Evolutionary conservation across 164 flowering plant genomes (phyloP).

Genomic region (Chloranthus sessilifolius): DNA sequence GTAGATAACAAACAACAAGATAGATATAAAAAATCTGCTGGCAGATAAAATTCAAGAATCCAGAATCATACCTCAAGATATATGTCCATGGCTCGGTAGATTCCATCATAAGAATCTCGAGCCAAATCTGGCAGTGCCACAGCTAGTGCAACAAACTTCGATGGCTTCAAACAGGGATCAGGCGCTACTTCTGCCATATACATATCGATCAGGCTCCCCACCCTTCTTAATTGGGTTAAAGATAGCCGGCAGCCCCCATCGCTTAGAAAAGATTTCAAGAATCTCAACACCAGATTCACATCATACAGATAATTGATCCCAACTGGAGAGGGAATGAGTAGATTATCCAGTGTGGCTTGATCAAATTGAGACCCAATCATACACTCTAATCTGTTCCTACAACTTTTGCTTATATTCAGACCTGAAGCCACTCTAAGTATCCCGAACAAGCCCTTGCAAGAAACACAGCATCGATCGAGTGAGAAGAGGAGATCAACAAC

Average conservation of each 20-base stretch:
- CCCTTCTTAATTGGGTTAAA: slow-evolving; percentile 33
- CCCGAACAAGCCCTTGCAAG: slow-evolving; percentile 55
- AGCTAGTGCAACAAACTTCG: slow-evolving; percentile 51
- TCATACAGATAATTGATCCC: slow-evolving; percentile 46
- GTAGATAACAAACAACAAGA: too few species aligned
- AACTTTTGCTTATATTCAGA: slow-evolving; percentile 32
- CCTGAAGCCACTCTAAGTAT: slow-evolving; percentile 36
- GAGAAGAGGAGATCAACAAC: slow-evolving; percentile 37
- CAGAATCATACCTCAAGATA: slow-evolving; percentile 62
- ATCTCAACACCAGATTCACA: slow-evolving; percentile 63
- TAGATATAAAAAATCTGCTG: background rate
- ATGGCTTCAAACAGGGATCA: slow-evolving; percentile 54
- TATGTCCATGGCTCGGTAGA: slow-evolving; percentile 61
- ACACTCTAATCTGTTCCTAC: slow-evolving; percentile 45
- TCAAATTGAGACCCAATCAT: slow-evolving; percentile 70
- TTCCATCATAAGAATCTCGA: slow-evolving; percentile 57
- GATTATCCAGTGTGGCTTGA: slow-evolving; percentile 62
- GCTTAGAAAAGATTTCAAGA: slow-evolving; percentile 43
- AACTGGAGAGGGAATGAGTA: slow-evolving; percentile 61
- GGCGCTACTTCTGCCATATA: slow-evolving; percentile 77
- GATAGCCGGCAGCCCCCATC: slow-evolving; percentile 23
- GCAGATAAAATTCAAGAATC: background rate
- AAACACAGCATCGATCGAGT: slow-evolving; percentile 45
- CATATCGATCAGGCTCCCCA: slow-evolving; percentile 48
- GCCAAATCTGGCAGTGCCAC: slow-evolving; percentile 64